Percentiles rank a stretch among this genome's conserved stretches.
These are phyloP conservation scores for Geotrichum restrictum DNA, from an alignment of 1,139 yeast genomes.

Conservation along the genomic window DNA sequence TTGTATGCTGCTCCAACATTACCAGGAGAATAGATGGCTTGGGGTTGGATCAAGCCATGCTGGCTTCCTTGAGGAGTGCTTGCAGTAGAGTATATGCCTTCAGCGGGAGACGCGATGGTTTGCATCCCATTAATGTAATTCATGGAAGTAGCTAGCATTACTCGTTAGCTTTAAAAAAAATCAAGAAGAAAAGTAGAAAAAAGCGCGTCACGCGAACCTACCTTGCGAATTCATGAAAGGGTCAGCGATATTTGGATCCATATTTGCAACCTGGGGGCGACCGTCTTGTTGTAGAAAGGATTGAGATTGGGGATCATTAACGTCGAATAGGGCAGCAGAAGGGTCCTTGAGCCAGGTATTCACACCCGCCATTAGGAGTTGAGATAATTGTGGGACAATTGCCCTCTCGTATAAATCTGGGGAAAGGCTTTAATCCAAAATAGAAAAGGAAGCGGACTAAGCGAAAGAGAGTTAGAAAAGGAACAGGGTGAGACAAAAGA, in stretches of 20 bases:
- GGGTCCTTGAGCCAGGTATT: slow-evolving; percentile 14
- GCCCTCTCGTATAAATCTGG: neutral
- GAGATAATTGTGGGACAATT: neutral
- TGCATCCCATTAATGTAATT: slow-evolving; percentile 10
- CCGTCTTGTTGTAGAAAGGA: slow-evolving; percentile 9
- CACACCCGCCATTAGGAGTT: slow-evolving; percentile 9
- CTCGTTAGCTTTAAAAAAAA: neutral
- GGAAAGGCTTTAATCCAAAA: neutral
- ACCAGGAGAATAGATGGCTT: slow-evolving; percentile 6
- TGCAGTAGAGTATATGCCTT: slow-evolving; percentile 5
- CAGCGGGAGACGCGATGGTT: neutral
- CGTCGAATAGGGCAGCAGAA: slow-evolving; percentile 5
- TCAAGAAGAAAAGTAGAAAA: too few species aligned
- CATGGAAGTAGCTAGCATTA: slow-evolving; percentile 3
- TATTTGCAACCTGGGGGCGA: neutral
- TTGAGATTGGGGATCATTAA: slow-evolving; percentile 1
- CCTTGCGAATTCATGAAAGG: slow-evolving; percentile 9
- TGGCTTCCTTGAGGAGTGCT: neutral
- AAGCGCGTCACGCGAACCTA: neutral
- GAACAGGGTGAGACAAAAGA: neutral
- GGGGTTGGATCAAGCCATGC: neutral
- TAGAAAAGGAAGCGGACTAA: neutral
- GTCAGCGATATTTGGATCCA: slow-evolving; percentile 1
- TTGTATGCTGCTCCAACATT: neutral
- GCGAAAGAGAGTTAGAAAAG: neutral